Evolutionary conservation across 2,329 filamentous ascomycete genomes (phyloP).

Genomic region (Aureobasidium leucospermi): DNA sequence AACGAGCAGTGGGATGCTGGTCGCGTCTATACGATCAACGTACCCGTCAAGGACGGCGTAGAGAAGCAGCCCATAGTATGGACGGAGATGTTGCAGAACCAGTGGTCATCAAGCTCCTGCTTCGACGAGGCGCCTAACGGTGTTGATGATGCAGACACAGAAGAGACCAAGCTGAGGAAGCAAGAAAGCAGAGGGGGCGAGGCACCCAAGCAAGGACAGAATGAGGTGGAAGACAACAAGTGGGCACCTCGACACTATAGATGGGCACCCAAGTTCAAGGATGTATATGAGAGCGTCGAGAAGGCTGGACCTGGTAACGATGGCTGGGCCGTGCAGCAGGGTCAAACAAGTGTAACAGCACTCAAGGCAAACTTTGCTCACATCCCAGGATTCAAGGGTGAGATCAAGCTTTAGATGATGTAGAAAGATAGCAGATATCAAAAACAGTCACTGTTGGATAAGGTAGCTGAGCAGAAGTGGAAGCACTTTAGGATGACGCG

Average conservation of each 20-base stretch:
- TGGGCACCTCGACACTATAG: conserved; percentile 85
- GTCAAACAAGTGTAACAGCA: conserved; percentile 82
- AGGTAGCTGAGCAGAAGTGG: no score
- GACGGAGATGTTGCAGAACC: conserved; percentile 82
- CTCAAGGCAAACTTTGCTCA: conserved; percentile 91
- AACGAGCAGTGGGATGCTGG: conserved; percentile 62
- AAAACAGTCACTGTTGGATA: neutral
- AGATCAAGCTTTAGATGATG: conserved; percentile 62
- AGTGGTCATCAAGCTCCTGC: conserved; percentile 77
- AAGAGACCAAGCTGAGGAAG: conserved; percentile 68
- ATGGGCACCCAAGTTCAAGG: conserved; percentile 81
- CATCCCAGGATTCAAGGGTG: conserved; percentile 55
- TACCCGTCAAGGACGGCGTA: conserved; percentile 71
- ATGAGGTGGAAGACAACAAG: conserved; percentile 33
- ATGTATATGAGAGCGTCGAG: conserved; percentile 83
- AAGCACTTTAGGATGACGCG: neutral
- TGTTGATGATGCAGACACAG: conserved; percentile 51
- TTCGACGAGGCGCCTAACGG: conserved; percentile 69
- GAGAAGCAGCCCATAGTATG: conserved; percentile 57
- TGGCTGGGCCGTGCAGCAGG: conserved; percentile 85
- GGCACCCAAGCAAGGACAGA: conserved; percentile 30
- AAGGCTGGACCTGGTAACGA: conserved; percentile 74
- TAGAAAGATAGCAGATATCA: neutral
- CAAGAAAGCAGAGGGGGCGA: conserved; percentile 41
- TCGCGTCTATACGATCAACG: conserved; percentile 80